phyloP scores from a whole-genome alignment of 345 rosid genomes.

The Alliaria petiolata region DNA sequence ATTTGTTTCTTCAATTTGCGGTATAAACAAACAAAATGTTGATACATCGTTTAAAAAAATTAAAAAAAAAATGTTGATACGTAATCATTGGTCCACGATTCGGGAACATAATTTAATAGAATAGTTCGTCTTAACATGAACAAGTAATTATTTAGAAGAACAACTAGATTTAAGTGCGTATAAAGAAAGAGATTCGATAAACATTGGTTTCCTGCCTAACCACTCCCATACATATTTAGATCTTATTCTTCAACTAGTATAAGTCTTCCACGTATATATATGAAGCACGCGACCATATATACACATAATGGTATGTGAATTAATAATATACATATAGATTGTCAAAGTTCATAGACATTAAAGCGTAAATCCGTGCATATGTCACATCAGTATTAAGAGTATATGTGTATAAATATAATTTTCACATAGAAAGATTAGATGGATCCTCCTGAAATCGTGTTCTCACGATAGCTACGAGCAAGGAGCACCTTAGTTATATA shows the following conservation, averaged over 20 bases:
- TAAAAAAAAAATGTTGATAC: background rate
- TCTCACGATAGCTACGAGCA: slow-evolving; percentile 56
- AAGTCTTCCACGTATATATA: slow-evolving; percentile 5
- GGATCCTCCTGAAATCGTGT: slow-evolving; percentile 51
- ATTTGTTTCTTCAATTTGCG: too few relatives aligned
- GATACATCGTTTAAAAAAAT: too few relatives aligned
- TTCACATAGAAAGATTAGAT: background rate
- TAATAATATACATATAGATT: background rate
- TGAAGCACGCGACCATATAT: slow-evolving; percentile 13
- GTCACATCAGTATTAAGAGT: slow-evolving; percentile 15
- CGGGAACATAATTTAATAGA: too few relatives aligned
- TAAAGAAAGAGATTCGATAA: background rate
- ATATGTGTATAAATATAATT: background rate
- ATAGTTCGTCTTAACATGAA: background rate
- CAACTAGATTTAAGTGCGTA: background rate
- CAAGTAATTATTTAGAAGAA: background rate
- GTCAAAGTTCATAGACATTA: slow-evolving; percentile 5
- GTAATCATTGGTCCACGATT: background rate
- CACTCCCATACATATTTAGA: slow-evolving; percentile 15
- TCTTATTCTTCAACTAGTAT: background rate
- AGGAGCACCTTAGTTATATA: slow-evolving; percentile 42
- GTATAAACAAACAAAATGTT: background rate
- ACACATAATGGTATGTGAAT: background rate
- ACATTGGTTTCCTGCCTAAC: slow-evolving; percentile 18
- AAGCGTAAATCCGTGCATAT: slow-evolving; percentile 5